Conservation (phyloP, 441 rosid species). For the Codiaeum variegatum region DNA sequence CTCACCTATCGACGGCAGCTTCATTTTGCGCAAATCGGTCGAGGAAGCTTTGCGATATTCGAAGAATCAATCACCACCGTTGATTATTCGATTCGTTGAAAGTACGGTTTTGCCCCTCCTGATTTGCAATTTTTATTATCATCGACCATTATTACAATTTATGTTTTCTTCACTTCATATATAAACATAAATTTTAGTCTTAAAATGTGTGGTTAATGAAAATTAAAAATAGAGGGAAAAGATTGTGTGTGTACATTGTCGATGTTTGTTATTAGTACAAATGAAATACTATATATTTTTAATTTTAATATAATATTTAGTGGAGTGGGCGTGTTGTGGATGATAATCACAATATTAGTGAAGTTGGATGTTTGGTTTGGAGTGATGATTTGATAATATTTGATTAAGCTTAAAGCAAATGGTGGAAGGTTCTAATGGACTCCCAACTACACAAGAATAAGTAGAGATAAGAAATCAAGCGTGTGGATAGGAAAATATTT, state of each 20-base stretch:
- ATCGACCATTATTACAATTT: background rate
- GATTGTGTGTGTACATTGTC: slow-evolving; percentile 6
- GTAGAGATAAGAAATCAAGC: too few relatives aligned
- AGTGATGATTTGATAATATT: too few relatives aligned
- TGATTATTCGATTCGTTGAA: slow-evolving; percentile 34
- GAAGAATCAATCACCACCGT: slow-evolving; percentile 55
- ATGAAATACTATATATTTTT: background rate
- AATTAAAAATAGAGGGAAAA: slow-evolving; percentile 7
- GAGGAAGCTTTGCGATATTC: slow-evolving; percentile 81
- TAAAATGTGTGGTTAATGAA: background rate
- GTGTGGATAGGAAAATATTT: too few relatives aligned
- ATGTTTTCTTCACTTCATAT: background rate
- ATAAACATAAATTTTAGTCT: background rate
- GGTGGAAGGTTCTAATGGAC: too few relatives aligned
- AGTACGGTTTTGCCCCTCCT: slow-evolving; percentile 37
- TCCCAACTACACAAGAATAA: too few relatives aligned
- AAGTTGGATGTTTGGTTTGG: too few relatives aligned
- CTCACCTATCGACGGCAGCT: slow-evolving; percentile 63
- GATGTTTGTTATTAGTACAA: slow-evolving; percentile 4
- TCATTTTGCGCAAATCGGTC: slow-evolving; percentile 68
- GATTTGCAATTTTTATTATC: background rate
- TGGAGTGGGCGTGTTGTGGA: too few relatives aligned
- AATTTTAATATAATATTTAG: too few relatives aligned
- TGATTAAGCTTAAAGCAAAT: too few relatives aligned
- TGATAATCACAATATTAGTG: too few relatives aligned